These are phyloP conservation scores for Arthrobotrys conoides DNA, from an alignment of 2,329 filamentous ascomycete species.

Conservation along the genomic window DNA sequence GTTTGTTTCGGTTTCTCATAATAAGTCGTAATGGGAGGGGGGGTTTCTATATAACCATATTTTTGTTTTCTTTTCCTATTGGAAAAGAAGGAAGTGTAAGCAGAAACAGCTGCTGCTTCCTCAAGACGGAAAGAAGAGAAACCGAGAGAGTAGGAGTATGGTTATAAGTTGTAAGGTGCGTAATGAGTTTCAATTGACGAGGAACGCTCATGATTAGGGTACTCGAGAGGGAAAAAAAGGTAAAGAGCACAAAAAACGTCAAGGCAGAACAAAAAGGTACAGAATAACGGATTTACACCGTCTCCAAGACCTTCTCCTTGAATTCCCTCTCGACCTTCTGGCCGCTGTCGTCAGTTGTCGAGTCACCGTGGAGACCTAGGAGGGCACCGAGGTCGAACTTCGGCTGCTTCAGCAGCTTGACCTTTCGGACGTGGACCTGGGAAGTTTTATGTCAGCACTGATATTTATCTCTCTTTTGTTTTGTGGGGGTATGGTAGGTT, in stretches of 20 bases:
- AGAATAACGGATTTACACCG: conserved; percentile 45
- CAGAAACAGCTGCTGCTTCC: conserved; percentile 16
- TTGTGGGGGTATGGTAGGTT: background rate
- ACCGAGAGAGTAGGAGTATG: conserved; percentile 20
- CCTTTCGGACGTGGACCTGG: conserved; percentile 99
- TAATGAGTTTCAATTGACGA: conserved; percentile 50
- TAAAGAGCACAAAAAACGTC: conserved; percentile 29
- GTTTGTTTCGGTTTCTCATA: conserved; percentile 42
- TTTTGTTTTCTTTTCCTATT: background rate
- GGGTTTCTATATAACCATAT: conserved; percentile 39
- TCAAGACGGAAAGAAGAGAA: conserved; percentile 17
- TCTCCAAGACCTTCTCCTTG: conserved; percentile 58
- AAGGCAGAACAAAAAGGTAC: conserved; percentile 22
- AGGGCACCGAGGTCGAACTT: conserved; percentile 99
- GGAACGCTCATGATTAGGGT: conserved; percentile 60
- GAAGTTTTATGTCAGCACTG: conserved; percentile 51
- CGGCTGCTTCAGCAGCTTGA: conserved; percentile 98
- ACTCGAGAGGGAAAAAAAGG: conserved; percentile 43
- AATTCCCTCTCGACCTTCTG: conserved; percentile 79
- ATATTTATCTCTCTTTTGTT: background rate
- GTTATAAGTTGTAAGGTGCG: conserved; percentile 28
- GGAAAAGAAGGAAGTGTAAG: background rate
- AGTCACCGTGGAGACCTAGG: conserved; percentile 97
- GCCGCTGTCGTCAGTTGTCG: conserved; percentile 92
- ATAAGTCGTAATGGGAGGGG: conserved; percentile 26